Percentiles rank a stretch among this genome's conserved stretches.
phyloP scores from a whole-genome alignment of 495 filamentous ascomycete genomes.

The Apodospora peruviana region DNA sequence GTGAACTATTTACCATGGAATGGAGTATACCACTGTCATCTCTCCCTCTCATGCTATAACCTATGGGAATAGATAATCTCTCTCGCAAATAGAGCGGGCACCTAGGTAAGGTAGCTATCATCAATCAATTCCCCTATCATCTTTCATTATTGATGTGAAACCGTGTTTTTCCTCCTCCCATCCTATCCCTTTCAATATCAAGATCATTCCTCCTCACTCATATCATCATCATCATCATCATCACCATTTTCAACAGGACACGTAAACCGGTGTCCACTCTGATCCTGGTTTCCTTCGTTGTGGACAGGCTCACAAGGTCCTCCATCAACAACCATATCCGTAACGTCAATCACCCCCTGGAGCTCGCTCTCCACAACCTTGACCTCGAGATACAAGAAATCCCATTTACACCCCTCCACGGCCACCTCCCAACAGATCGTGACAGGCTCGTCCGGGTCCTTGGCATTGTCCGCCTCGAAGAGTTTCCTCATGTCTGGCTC shows the following conservation, averaged over 20 bases:
- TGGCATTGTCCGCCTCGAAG: not conserved
- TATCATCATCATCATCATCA: not conserved
- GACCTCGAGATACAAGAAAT: slow-evolving; percentile 13
- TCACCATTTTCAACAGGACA: not conserved
- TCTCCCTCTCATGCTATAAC: no score
- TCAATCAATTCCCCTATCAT: no score
- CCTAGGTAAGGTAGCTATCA: no score
- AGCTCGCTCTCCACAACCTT: slow-evolving; percentile 8
- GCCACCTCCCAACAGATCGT: slow-evolving; percentile 8
- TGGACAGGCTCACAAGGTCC: not conserved
- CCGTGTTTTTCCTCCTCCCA: no score
- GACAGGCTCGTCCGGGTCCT: not conserved
- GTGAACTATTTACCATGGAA: no score
- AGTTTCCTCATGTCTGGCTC: not conserved
- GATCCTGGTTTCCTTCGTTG: not conserved
- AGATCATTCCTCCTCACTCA: not conserved
- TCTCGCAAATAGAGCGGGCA: no score
- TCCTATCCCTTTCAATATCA: no score
- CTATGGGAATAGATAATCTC: no score
- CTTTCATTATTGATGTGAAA: no score
- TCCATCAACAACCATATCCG: slow-evolving; percentile 14
- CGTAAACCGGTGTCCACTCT: not conserved
- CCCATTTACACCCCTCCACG: slow-evolving; percentile 5
- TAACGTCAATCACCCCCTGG: slow-evolving; percentile 13
- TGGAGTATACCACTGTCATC: no score